These are phyloP conservation scores for Sarocladium kiliense DNA, from an alignment of 2,329 filamentous ascomycete species.

Conservation along the genomic window DNA sequence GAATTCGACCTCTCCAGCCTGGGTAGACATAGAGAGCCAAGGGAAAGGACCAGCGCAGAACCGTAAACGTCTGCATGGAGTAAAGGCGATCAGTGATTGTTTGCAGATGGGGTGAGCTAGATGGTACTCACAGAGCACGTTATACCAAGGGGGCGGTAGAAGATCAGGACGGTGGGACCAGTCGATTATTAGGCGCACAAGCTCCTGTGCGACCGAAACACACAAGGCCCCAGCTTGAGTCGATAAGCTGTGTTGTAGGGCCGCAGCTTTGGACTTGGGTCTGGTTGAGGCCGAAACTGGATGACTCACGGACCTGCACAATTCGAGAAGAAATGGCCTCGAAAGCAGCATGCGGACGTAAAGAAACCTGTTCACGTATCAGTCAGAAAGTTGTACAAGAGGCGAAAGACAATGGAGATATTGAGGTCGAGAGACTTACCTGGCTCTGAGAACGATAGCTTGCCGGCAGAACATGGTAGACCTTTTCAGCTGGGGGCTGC, in stretches of 20 bases:
- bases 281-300: too few relatives aligned
- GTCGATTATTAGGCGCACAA: background rate
- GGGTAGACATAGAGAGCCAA: too few relatives aligned
- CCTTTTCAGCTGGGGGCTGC: background rate
- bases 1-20: too few relatives aligned
- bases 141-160: slow-evolving; percentile 2
- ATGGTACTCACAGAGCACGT: slow-evolving; percentile 5
- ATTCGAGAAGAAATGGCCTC: too few relatives aligned
- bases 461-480: background rate
- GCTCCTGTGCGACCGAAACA: background rate
- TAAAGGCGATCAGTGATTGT: too few relatives aligned
- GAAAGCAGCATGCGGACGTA: too few relatives aligned
- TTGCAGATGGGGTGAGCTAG: too few relatives aligned
- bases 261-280: too few relatives aligned
- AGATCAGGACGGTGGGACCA: background rate
- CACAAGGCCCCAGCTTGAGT: background rate
- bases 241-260: too few relatives aligned
- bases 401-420: background rate
- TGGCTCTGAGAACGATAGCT: background rate
- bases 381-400: background rate
- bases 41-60: too few relatives aligned
- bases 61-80: too few relatives aligned
- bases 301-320: too few relatives aligned
- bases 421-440: background rate
- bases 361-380: background rate